Evolutionary conservation across 2,329 filamentous ascomycete genomes (phyloP), one percentile per base, ranked within the genome.

Genomic region (Penicillium sp.): DNA sequence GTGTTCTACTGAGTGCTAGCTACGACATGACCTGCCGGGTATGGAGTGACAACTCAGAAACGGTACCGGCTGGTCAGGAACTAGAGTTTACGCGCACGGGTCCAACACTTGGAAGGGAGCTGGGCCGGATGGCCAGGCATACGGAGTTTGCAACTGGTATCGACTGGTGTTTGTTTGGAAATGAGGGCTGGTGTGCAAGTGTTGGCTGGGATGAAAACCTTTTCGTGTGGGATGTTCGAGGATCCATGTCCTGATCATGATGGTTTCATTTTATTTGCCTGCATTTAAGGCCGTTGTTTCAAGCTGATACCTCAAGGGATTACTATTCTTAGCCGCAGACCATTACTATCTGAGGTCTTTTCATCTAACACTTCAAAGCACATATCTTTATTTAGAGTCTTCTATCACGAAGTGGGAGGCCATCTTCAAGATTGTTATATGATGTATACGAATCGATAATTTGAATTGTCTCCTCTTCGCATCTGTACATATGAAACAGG

Each of bases 21-120:
- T 99, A 99, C 75, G 95, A 99, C 76, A 99, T 99, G 95, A 96
- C 91, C 6, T 96, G 95, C 65, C 85, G 95, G 31, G 82, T 97
- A 49, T 99, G 95, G 95, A 91, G 87, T 11, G 95, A 98, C 71
- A 90, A 86, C n/a, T 85, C 81, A 35, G 62, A 74, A 67, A 62
- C 77, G 9, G 60, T 56, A 4, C 46, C 26, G 4, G 58, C 57
- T 0, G 67, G 68, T 24, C 73, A 70, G 4, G 73, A 77, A 63
- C 58, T 62, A 22, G 74, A 77, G 61, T 35, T 69, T 7, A 75
- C 76, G 74, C 73, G 70, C 71, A 47, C 73, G 61, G 66, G 80
- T 9, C 68, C 74, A 37, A 61, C 69, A 16, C 77, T 86, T 42
- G 91, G 90, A 1, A 79, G 82, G 24, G 88, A 96, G 74, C 78